phyloP scores from a whole-genome alignment of 139 green algal genomes.

The Chloropicon primus region DNA sequence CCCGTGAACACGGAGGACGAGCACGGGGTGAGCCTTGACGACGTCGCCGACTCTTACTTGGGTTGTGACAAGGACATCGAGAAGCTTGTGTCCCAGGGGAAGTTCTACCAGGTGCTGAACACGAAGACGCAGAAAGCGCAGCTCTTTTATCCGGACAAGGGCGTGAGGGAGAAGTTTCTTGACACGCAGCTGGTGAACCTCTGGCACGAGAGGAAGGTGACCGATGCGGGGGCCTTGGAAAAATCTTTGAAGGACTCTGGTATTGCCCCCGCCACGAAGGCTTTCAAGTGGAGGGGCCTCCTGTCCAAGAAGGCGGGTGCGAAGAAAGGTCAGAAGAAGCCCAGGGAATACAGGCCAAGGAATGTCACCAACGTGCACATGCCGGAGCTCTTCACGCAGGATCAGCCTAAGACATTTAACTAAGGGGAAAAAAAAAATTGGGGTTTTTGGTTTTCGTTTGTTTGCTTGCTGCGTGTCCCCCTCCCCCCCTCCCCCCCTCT shows the following conservation, averaged over 20 bases:
- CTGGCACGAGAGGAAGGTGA: neutral
- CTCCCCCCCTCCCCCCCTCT: too few relatives aligned
- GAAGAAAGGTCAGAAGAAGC: neutral
- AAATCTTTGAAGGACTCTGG: neutral
- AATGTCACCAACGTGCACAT: neutral
- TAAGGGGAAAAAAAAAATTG: too few relatives aligned
- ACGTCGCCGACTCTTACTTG: neutral
- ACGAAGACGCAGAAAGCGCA: neutral
- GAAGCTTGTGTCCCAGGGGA: neutral
- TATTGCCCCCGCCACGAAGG: neutral
- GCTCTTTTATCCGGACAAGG: neutral
- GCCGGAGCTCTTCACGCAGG: neutral
- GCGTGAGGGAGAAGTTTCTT: neutral
- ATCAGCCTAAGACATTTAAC: neutral
- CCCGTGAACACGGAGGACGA: neutral
- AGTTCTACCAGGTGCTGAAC: neutral
- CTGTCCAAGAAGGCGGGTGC: neutral
- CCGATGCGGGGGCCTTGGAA: neutral
- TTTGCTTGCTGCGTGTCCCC: too few relatives aligned
- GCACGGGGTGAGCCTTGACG: neutral
- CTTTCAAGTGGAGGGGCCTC: neutral
- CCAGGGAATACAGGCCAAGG: neutral
- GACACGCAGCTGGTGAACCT: neutral
- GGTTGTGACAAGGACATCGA: neutral
- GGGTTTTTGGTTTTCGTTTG: too few relatives aligned